Conservation (phyloP, 495 filamentous ascomycete species). For the Penicillium soppii region DNA sequence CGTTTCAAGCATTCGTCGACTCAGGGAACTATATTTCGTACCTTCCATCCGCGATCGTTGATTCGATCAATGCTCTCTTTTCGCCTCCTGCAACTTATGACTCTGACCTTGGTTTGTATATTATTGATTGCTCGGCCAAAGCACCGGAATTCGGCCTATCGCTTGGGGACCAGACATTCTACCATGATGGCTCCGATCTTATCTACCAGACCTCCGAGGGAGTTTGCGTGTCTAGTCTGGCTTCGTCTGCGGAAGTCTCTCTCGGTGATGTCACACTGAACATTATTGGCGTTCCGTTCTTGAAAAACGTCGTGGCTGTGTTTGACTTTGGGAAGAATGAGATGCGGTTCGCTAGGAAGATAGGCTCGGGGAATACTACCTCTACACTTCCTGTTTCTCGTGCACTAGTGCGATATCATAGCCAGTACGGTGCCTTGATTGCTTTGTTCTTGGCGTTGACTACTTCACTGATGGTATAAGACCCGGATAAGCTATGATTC, state of each 20-base stretch:
- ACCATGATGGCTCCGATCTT: slow-evolving; percentile 49
- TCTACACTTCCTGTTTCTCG: no score
- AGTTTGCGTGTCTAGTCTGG: slow-evolving; percentile 32
- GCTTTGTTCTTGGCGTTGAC: no score
- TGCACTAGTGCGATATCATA: no score
- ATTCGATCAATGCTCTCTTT: slow-evolving; percentile 58
- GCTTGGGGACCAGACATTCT: slow-evolving; percentile 50
- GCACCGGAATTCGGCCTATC: slow-evolving; percentile 52
- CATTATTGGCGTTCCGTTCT: slow-evolving; percentile 67
- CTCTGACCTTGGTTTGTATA: slow-evolving; percentile 46
- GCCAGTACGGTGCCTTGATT: no score
- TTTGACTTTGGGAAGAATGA: slow-evolving; percentile 59
- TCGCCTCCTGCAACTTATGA: slow-evolving; percentile 50
- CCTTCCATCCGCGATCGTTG: slow-evolving; percentile 55
- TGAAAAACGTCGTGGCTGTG: slow-evolving; percentile 73
- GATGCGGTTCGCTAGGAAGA: slow-evolving; percentile 56
- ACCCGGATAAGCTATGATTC: no score
- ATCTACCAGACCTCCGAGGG: slow-evolving; percentile 41
- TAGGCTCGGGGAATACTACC: no score
- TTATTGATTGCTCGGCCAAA: slow-evolving; percentile 61
- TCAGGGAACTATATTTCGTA: slow-evolving; percentile 67
- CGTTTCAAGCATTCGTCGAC: slow-evolving; percentile 59
- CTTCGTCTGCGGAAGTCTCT: slow-evolving; percentile 25
- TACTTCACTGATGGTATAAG: no score
- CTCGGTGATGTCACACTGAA: slow-evolving; percentile 37